Evolutionary conservation across 225 moss, liverwort and hornwort genomes (phyloP).

Genomic region (Physcomitrellopsis africana): DNA sequence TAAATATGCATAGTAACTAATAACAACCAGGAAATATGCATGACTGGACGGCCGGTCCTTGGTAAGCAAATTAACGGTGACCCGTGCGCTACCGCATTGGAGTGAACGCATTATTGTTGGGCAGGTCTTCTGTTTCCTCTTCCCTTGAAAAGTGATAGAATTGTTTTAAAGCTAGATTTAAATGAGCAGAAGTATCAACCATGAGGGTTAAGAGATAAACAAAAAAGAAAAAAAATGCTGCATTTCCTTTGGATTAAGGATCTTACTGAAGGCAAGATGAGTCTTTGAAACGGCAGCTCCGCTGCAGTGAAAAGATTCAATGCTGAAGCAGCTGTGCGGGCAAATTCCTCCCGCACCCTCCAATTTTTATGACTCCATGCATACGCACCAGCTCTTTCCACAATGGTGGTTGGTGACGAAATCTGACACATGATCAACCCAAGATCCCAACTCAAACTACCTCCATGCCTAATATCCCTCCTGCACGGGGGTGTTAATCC

Average conservation of each 20-base stretch:
- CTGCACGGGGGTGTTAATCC: background rate
- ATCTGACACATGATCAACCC: constrained; percentile 57
- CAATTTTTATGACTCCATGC: constrained; percentile 93
- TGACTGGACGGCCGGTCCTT: constrained; percentile 4
- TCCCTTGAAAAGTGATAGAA: constrained; percentile 10
- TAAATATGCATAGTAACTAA: constrained; percentile 13
- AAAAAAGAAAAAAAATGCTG: background rate
- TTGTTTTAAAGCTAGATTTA: constrained; percentile 3
- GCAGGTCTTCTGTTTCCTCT: background rate
- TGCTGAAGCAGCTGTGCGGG: constrained; percentile 93
- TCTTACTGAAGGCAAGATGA: constrained; percentile 86
- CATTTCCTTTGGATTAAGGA: constrained; percentile 1
- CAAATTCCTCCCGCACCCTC: constrained; percentile 98
- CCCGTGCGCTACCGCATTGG: background rate
- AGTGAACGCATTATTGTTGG: constrained; percentile 7
- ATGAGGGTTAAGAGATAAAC: background rate
- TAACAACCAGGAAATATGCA: background rate
- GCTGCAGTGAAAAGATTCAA: constrained; percentile 90
- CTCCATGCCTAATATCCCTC: background rate
- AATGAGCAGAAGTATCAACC: constrained; percentile 8
- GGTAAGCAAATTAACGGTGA: background rate
- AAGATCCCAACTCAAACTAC: constrained; percentile 23
- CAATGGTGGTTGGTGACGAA: constrained; percentile 88
- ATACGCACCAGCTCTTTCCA: constrained; percentile 84
- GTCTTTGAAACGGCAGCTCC: constrained; percentile 91